These are phyloP conservation scores for Graphiopsis chlorocephala DNA, from an alignment of 2,329 filamentous ascomycete species.

Conservation along the genomic window DNA sequence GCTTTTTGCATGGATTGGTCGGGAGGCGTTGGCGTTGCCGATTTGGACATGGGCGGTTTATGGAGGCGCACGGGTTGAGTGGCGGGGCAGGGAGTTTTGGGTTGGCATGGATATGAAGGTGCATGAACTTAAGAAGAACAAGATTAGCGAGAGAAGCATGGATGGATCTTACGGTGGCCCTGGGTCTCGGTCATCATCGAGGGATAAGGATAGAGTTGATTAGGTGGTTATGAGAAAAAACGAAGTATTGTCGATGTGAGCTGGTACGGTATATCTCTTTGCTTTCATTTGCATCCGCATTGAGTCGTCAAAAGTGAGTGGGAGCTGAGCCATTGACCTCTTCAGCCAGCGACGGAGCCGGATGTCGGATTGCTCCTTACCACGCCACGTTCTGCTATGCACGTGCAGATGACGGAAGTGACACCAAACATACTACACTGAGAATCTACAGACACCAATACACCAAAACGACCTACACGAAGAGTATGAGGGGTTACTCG, in stretches of 20 bases:
- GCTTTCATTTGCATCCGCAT: background rate
- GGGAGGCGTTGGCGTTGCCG: conserved; percentile 78
- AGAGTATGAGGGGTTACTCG: no score
- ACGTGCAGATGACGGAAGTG: no score
- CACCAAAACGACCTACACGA: no score
- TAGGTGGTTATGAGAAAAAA: background rate
- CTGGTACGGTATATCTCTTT: background rate
- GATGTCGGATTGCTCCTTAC: no score
- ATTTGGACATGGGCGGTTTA: conserved; percentile 89
- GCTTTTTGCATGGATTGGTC: conserved; percentile 77
- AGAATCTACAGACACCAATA: no score
- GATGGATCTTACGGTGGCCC: background rate
- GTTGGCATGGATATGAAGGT: conserved; percentile 85
- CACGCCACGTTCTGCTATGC: no score
- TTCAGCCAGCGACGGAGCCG: no score
- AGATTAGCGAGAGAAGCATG: background rate
- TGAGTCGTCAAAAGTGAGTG: no score
- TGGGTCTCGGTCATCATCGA: conserved; percentile 4
- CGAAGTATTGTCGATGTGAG: background rate
- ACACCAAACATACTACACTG: no score
- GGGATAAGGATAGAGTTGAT: conserved; percentile 7
- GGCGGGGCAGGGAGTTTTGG: conserved; percentile 79
- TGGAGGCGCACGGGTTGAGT: conserved; percentile 81
- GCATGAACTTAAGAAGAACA: conserved; percentile 40
- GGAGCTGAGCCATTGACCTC: no score